These are phyloP conservation scores for Mycena chlorophos DNA, from an alignment of 768 basidiomycete species.

Conservation along the genomic window DNA sequence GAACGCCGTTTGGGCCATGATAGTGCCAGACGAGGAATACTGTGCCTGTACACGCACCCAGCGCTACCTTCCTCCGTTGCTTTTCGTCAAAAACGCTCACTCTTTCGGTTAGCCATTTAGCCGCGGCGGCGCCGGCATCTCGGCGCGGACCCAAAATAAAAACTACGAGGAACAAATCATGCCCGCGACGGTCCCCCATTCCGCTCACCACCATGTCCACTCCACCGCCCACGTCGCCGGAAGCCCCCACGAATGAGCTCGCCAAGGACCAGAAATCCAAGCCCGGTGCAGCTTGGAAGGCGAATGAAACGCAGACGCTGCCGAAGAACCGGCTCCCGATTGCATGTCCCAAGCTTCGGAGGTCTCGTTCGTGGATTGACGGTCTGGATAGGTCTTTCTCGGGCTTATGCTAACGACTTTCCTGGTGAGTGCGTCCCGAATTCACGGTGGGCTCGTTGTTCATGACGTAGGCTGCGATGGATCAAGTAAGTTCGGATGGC, in stretches of 20 bases:
- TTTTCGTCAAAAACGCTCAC: neutral
- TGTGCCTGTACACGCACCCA: too few species aligned
- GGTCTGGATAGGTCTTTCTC: slow-evolving; percentile 40
- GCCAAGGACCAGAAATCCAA: slow-evolving; percentile 18
- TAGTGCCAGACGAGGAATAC: too few species aligned
- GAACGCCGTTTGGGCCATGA: too few species aligned
- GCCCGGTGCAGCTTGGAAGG: slow-evolving; percentile 57
- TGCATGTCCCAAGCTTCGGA: slow-evolving; percentile 31
- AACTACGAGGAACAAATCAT: neutral
- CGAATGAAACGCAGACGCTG: slow-evolving; percentile 53
- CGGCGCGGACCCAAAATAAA: slow-evolving; percentile 30
- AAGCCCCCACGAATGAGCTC: neutral
- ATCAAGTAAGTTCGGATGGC: slow-evolving; percentile 47
- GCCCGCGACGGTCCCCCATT: slow-evolving; percentile 2
- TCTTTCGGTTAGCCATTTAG: neutral
- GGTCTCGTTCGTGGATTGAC: neutral
- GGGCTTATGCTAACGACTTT: slow-evolving; percentile 49
- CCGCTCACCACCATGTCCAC: slow-evolving; percentile 3
- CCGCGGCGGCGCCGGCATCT: slow-evolving; percentile 28
- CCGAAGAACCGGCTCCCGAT: slow-evolving; percentile 52
- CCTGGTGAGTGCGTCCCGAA: slow-evolving; percentile 25
- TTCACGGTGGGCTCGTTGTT: slow-evolving; percentile 22
- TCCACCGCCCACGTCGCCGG: neutral
- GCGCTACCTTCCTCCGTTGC: too few species aligned
- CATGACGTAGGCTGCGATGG: slow-evolving; percentile 46